A percentile compares a stretch with the other conserved stretches of the same genome.
phyloP scores from a whole-genome alignment of 352 stramenopile genomes.

The Globisporangium nagaii region DNA sequence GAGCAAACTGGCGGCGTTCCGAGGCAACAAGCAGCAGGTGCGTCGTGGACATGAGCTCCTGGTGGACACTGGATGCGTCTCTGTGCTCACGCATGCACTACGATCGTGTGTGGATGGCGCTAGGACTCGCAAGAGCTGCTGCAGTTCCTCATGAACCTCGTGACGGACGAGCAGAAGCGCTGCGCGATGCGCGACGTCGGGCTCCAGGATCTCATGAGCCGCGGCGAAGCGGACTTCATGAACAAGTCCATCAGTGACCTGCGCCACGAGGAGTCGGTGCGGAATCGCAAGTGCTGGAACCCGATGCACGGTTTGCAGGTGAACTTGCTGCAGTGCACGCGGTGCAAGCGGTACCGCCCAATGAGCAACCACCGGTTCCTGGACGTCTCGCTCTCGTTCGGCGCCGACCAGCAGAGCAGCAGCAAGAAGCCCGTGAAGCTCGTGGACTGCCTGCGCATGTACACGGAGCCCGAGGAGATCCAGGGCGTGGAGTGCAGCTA shows the following conservation, averaged over 20 bases:
- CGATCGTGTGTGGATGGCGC: neutral
- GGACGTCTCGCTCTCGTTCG: constrained; percentile 71
- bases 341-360: constrained; percentile 57
- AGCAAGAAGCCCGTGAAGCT: constrained; percentile 31
- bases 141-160: constrained; percentile 80
- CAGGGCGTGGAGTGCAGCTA: constrained; percentile 70
- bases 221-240: constrained; percentile 12
- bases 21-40: constrained; percentile 75
- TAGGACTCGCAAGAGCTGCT: constrained; percentile 83
- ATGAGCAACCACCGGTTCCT: constrained; percentile 77
- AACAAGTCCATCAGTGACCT: constrained; percentile 64
- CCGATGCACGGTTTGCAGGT: constrained; percentile 72
- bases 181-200: constrained; percentile 47
- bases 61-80: no score
- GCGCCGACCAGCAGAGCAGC: constrained; percentile 23
- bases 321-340: constrained; percentile 70
- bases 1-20: constrained; percentile 46
- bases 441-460: constrained; percentile 50
- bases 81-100: no score
- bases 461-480: constrained; percentile 66
- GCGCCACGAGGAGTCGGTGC: constrained; percentile 49
- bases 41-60: neutral
- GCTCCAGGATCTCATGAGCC: constrained; percentile 36
- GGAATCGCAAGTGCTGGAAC: constrained; percentile 63
- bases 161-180: constrained; percentile 57